Percentiles rank a stretch among this genome's conserved stretches.
phyloP scores from a whole-genome alignment of 495 filamentous ascomycete species.

The Ramalina peruviana region DNA sequence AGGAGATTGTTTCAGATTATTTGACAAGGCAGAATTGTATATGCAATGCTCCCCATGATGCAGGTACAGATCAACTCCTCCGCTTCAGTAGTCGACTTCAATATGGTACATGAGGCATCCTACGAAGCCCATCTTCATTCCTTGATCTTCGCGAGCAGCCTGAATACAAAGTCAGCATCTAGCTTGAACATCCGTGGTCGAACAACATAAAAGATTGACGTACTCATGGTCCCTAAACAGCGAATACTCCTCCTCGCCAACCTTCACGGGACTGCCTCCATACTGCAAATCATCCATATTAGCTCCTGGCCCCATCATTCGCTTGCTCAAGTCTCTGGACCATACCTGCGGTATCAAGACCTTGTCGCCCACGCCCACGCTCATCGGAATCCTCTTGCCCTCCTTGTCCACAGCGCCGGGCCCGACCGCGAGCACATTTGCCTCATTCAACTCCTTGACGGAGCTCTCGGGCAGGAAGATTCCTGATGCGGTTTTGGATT shows the following conservation, averaged over 20 bases:
- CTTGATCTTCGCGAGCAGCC: conserved; percentile 79
- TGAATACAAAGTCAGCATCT: conserved; percentile 25
- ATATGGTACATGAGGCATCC: conserved; percentile 12
- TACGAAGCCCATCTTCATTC: conserved; percentile 39
- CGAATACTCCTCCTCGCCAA: conserved; percentile 89
- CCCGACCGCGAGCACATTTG: conserved; percentile 86
- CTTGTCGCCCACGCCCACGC: conserved; percentile 72
- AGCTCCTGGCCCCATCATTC: not conserved
- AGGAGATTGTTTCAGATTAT: conserved; percentile 2
- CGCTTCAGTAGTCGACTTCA: conserved; percentile 2
- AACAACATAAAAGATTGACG: conserved; percentile 20
- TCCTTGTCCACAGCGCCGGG: conserved; percentile 77
- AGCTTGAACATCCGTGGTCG: not conserved
- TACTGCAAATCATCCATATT: conserved; percentile 43
- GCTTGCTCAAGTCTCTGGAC: conserved; percentile 3
- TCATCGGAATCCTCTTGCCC: conserved; percentile 69
- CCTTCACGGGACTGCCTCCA: conserved; percentile 89
- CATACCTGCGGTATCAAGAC: conserved; percentile 94
- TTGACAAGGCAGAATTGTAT: conserved; percentile 1
- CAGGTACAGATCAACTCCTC: conserved; percentile 1
- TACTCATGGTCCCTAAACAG: conserved; percentile 97
- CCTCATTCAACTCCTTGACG: conserved; percentile 97
- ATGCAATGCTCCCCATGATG: conserved; percentile 16
- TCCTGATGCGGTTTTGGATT: conserved; percentile 85
- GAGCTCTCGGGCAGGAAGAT: conserved; percentile 95